Base-by-base conservation (phyloP, 2,329 filamentous ascomycete genomes). In the Colletotrichum sp. region DNA sequence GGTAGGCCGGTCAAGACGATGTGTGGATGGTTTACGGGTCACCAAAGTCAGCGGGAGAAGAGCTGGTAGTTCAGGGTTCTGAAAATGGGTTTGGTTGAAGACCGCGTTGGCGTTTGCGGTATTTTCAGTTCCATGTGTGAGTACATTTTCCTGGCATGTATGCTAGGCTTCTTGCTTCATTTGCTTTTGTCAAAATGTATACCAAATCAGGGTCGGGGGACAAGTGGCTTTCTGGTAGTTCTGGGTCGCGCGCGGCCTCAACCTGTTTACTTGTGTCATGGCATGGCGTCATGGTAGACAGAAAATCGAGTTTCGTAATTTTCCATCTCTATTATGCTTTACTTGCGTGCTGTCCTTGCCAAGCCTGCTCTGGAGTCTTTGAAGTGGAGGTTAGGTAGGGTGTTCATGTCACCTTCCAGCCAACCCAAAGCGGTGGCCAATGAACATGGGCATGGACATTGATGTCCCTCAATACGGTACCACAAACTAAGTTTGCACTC, bases 1-100 rank as follows among this genome's bases (percentile, higher is more conserved):
- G 96, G 96, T 99, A 86, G 83, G 74, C 65, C 71, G 28, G 32
- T 18, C 8, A 52, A 16, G 8, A 49, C 24, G 28, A 15, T 24
- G 44, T 26, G 55, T 7, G 26, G 59, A 26, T 21, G 62, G 52
- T 5, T 24, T 15, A 16, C 13, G 44, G 28, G 8, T 21, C 26
- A 8, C 9, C 24, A n/a, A n/a, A 36, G 18, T 30, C 8, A 57
- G 30, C 39, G 9, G n/a, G 16, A 4, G 28, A 70, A 55, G 26
- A 16, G 36, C 34, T n/a, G 60, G n/a, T 16, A 55, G 62, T 34
- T 32, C 15, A 26, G 49, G 64, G 21, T 73, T 69, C 21, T 57
- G 52, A 26, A 10, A 62, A 32, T 9, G 13, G 39, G 36, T n/a
- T 24, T 6, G 39, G 30, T 55, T 39, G n/a, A 9, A 28, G 59